Base-by-base conservation (phyloP, 768 basidiomycete species). In the Hypsizygus marmoreus region DNA sequence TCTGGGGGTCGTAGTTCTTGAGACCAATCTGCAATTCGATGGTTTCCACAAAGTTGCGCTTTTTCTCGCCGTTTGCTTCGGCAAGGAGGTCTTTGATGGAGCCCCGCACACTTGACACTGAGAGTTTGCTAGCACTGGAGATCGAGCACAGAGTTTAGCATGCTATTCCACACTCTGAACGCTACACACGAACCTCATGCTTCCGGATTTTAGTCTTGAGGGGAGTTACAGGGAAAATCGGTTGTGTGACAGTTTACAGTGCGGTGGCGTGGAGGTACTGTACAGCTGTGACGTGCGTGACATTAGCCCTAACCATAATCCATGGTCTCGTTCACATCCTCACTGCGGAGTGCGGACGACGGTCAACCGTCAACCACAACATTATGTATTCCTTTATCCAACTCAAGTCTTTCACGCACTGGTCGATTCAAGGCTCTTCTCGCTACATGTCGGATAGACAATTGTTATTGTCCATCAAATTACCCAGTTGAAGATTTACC, bases 91-190 rank as follows among this genome's bases (percentile, higher is more conserved):
- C 91, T 73, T 90, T 90, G 73, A 97, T 82, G 66, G 90, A 92
- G 76, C 85, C 86, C 86, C 97, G 95, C 91, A 99, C 95, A 86
- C 94, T 95, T 87, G 93, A 83, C 83, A 95, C 95, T 87, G 90
- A 91, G 72, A 97, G 88, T 79, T 95, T 97, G 52, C 55, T 51
- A 24, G 47, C 24, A 55, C 56, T 57, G 26, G 60, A 71, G 63
- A 62, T 68, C n/a, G n/a, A n/a, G n/a, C n/a, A n/a, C n/a, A n/a
- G n/a, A n/a, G n/a, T n/a, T n/a, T n/a, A n/a, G n/a, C n/a, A n/a
- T n/a, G n/a, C n/a, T n/a, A n/a, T n/a, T n/a, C n/a, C n/a, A 24
- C 17, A 12, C 25, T 13, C 25, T 29, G 20, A 14, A 28, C 16
- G n/a, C 8, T 23, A 12, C 10, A n/a, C 17, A 59, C 57, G 39